phyloP scores from a whole-genome alignment of 2,329 filamentous ascomycete genomes.

The Colletotrichum falcatum region DNA sequence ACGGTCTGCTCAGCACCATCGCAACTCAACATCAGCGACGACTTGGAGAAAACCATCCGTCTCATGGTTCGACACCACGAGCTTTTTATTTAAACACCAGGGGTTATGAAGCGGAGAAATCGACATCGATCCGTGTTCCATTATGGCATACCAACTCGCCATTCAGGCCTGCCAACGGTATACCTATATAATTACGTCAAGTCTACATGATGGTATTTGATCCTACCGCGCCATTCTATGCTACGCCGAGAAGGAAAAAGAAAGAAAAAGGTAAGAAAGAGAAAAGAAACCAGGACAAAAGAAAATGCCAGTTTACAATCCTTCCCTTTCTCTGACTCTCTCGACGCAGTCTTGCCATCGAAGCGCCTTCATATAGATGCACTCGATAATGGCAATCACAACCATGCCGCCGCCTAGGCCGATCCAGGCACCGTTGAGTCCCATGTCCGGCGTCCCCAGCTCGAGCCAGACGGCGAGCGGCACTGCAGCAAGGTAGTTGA shows the following conservation, averaged over 20 bases:
- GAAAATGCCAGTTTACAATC: slow-evolving; percentile 14
- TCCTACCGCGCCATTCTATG: slow-evolving; percentile 14
- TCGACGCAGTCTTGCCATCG: slow-evolving; percentile 50
- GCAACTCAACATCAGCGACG: not conserved
- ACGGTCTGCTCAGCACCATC: not conserved
- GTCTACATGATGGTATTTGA: slow-evolving; percentile 13
- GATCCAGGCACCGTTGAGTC: slow-evolving; percentile 52
- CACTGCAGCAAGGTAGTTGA: slow-evolving; percentile 55
- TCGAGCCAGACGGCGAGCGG: slow-evolving; percentile 55
- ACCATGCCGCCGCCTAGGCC: slow-evolving; percentile 51
- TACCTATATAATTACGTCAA: not conserved
- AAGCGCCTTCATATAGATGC: slow-evolving; percentile 48
- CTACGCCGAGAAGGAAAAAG: not conserved
- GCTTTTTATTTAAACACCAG: not conserved
- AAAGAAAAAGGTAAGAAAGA: not conserved
- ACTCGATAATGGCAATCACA: slow-evolving; percentile 48
- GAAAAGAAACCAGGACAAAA: not conserved
- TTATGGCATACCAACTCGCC: not conserved
- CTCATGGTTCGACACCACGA: not conserved
- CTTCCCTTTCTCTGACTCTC: slow-evolving; percentile 47
- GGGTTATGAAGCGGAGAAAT: no score
- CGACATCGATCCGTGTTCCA: no score
- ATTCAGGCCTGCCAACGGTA: not conserved
- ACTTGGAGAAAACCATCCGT: not conserved
- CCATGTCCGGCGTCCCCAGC: slow-evolving; percentile 48